These are phyloP conservation scores for Tolypocladium ovalisporum DNA, from an alignment of 2,329 filamentous ascomycete genomes.

Conservation along the genomic window DNA sequence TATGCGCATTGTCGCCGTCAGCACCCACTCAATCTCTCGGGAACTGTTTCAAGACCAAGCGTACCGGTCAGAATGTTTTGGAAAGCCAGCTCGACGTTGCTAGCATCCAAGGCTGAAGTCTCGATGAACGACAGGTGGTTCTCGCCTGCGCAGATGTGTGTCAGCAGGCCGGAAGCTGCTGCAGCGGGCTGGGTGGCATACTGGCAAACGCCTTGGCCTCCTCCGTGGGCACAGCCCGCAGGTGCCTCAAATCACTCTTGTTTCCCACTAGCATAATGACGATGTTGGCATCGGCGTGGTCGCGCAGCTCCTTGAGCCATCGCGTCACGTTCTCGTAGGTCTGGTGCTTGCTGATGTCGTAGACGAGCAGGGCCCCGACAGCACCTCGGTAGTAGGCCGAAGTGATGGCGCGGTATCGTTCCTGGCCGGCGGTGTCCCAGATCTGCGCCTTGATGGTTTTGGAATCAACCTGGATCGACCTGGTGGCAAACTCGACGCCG, in stretches of 20 bases:
- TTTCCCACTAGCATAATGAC: conserved; percentile 99
- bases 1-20: conserved; percentile 23
- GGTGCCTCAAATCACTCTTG: conserved; percentile 99
- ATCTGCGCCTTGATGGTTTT: conserved; percentile 99
- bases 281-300: conserved; percentile 97
- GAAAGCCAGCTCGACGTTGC: conserved; percentile 98
- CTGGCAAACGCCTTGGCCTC: conserved; percentile 97
- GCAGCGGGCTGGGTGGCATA: conserved; percentile 24
- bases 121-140: conserved; percentile 99
- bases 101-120: conserved; percentile 95
- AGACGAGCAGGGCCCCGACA: conserved; percentile 92
- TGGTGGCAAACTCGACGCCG: conserved; percentile 96
- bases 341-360: conserved; percentile 99
- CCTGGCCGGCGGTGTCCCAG: conserved; percentile 98
- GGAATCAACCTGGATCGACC: conserved; percentile 95
- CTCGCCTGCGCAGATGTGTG: conserved; percentile 53
- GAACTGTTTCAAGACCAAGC: conserved; percentile 14
- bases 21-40: neutral
- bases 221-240: conserved; percentile 92
- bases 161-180: conserved; percentile 3
- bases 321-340: conserved; percentile 98
- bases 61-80: conserved; percentile 97
- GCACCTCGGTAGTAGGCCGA: conserved; percentile 98
- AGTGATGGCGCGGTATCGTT: conserved; percentile 97
- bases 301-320: conserved; percentile 97